Base-by-base conservation (phyloP, 1,139 yeast genomes). In the Sugiyamaella castrensis region DNA sequence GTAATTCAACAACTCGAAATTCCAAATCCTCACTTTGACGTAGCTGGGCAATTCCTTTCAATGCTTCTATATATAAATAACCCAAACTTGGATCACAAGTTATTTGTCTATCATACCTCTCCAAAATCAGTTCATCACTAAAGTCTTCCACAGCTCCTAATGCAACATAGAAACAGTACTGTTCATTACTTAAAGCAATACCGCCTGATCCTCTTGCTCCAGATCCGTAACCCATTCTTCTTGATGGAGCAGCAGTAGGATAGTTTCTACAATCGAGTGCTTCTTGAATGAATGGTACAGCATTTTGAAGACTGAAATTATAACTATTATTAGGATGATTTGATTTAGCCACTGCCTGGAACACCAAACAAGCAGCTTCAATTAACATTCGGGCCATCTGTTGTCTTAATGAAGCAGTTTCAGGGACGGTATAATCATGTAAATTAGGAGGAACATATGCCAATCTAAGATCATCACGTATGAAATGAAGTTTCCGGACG, bases 21-120 rank as follows among this genome's bases (percentile, higher is more conserved):
- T 77, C 70, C 19, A 83, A 63, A 35, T 71, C 74, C 46, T 74
- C 74, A 7, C 78, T 73, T 5, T 72, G 66, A 43, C 80, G 71
- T 0, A 66, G 57, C 15, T 74, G 72, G 0, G 82, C 75, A 39
- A 82, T 69, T 34, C 65, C 74, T 12, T 67, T 70, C 35, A 84
- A 61, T 0, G 88, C 81, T 63, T 91, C 97, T 50, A 84, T 81
- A 58, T 88, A 89, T 42, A 74, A 69, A 6, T 88, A 79, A 5
- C 70, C 65, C 55, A 81, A 77, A 0, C 50, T 57, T 0, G 79
- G 75, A 62, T 89, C 96, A 8, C 79, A 67, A 1, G 62, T 59
- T 1, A 73, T 66, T 28, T 84, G 78, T 7, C 70, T 68, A 42
- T 82, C 82, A 65, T 81, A 91, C 50, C 88, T 79, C 40, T 74